Evolutionary conservation across 2,329 filamentous ascomycete genomes (phyloP).

Genomic region (Sporothrix brunneoviolacea): DNA sequence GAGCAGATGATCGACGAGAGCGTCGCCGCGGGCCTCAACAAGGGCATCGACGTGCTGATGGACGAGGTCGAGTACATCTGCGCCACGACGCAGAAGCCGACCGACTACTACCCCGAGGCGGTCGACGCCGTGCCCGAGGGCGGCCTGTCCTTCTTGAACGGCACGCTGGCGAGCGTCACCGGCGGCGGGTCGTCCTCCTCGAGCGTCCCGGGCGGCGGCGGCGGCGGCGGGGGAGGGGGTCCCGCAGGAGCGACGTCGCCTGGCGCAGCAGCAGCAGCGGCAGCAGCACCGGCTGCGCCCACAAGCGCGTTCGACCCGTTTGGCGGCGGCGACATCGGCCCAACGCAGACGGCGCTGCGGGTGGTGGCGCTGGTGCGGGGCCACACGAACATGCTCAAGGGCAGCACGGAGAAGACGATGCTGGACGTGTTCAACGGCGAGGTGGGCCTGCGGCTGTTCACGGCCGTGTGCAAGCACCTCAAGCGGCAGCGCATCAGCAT

Average conservation of each 20-base stretch:
- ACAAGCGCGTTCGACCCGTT: constrained; percentile 4
- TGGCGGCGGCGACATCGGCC: constrained; percentile 40
- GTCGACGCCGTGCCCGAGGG: constrained; percentile 25
- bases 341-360: constrained; percentile 69
- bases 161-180: constrained; percentile 17
- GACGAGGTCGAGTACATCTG: constrained; percentile 95
- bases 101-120: constrained; percentile 76
- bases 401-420: constrained; percentile 95
- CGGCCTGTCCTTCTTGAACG: constrained; percentile 13
- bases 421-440: constrained; percentile 98
- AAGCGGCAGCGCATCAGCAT: constrained; percentile 92
- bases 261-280: background rate
- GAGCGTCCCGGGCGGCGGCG: constrained; percentile 20
- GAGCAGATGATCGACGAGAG: constrained; percentile 98
- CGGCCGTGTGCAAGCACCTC: constrained; percentile 89
- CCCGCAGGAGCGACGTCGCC: background rate
- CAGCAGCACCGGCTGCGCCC: no score
- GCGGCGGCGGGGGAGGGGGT: constrained; percentile 17
- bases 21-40: constrained; percentile 90
- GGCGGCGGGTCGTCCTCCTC: constrained; percentile 20
- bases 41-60: constrained; percentile 97
- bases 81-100: constrained; percentile 75
- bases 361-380: constrained; percentile 80
- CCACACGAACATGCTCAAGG: constrained; percentile 87
- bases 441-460: constrained; percentile 87